phyloP scores from a whole-genome alignment of 2,329 filamentous ascomycete species.

The Penicillium sp. region DNA sequence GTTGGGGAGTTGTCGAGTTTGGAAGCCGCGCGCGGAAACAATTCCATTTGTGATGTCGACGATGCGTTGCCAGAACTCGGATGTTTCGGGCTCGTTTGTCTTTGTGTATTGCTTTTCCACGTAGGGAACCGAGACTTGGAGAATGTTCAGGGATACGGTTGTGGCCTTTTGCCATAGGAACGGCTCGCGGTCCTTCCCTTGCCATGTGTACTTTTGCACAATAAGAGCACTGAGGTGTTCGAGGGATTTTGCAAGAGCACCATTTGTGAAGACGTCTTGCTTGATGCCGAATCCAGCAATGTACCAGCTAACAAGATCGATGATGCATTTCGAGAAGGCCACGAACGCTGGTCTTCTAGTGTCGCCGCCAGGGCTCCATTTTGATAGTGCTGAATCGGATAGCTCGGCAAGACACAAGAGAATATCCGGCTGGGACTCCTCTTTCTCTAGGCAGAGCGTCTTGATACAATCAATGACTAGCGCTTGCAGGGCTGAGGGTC shows the following conservation, averaged over 20 bases:
- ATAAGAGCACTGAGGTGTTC: constrained; percentile 68
- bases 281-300: constrained; percentile 47
- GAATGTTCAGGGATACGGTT: constrained; percentile 63
- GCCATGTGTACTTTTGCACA: constrained; percentile 74
- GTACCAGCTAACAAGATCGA: constrained; percentile 60
- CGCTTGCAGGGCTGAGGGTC: constrained; percentile 37
- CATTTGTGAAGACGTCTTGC: constrained; percentile 66
- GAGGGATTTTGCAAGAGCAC: constrained; percentile 64
- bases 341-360: constrained; percentile 72
- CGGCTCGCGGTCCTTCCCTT: constrained; percentile 65
- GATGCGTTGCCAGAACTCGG: constrained; percentile 68
- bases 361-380: constrained; percentile 37
- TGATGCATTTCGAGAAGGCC: constrained; percentile 79
- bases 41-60: constrained; percentile 67
- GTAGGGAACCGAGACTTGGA: constrained; percentile 64
- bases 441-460: constrained; percentile 37
- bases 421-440: constrained; percentile 36
- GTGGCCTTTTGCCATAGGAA: constrained; percentile 81
- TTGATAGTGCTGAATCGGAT: constrained; percentile 56
- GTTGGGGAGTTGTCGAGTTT: constrained; percentile 42
- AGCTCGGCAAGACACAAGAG: constrained; percentile 61
- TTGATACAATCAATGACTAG: constrained; percentile 36
- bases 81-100: constrained; percentile 39
- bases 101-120: constrained; percentile 47
- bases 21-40: constrained; percentile 59